phyloP scores from a whole-genome alignment of 305 asterid species.

The Solanum aculeatissimum region DNA sequence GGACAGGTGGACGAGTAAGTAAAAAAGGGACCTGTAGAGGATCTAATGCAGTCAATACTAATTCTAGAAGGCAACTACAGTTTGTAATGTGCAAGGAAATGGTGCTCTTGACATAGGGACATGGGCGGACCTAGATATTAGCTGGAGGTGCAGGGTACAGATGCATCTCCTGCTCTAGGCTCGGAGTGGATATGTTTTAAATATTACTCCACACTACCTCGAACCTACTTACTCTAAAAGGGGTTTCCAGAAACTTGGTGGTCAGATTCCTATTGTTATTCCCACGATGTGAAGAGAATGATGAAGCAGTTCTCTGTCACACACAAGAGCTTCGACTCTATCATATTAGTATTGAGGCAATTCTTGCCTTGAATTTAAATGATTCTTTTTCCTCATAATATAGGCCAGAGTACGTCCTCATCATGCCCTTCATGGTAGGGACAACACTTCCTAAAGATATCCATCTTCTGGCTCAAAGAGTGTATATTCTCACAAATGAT shows the following conservation, averaged over 20 bases:
- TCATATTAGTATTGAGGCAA: not conserved
- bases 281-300: not conserved
- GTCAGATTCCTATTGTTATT: not conserved
- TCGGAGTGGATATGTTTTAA: not conserved
- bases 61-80: not conserved
- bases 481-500: not conserved
- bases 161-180: not conserved
- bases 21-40: not conserved
- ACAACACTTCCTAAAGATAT: not conserved
- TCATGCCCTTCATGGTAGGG: not conserved
- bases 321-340: not conserved
- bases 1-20: not conserved
- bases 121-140: not conserved
- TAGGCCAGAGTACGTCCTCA: not conserved
- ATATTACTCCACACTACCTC: not conserved
- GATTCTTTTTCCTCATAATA: not conserved
- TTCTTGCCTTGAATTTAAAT: not conserved
- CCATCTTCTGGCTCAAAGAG: not conserved
- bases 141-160: not conserved
- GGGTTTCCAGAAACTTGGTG: not conserved
- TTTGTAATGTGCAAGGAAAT: not conserved
- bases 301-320: not conserved
- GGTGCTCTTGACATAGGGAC: not conserved
- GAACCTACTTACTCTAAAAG: not conserved
- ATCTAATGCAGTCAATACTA: not conserved